Percentiles rank a stretch among this genome's conserved stretches.
Conservation (phyloP, 306 rosid species). For the Acacia acuminata region DNA sequence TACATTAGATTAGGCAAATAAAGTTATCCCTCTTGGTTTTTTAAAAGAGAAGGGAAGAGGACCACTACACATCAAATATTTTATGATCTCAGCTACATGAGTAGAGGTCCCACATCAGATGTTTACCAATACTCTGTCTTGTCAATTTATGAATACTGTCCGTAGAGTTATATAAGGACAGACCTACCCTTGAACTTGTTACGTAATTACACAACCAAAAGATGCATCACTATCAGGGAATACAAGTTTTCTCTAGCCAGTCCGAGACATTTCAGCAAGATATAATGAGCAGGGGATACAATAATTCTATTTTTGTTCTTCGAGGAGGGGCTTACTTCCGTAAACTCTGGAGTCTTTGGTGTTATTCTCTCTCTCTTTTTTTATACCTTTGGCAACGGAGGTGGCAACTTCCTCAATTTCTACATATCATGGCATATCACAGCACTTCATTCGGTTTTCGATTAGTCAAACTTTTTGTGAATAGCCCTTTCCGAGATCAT, state of each 20-base stretch:
- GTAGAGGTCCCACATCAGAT: constrained; percentile 1
- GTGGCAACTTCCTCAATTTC: too few relatives aligned
- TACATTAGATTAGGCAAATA: not conserved
- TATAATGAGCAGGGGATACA: not conserved
- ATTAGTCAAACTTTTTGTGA: too few relatives aligned
- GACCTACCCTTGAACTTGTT: constrained; percentile 8
- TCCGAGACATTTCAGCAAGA: not conserved
- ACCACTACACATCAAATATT: not conserved
- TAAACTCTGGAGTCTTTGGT: not conserved
- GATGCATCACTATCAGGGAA: constrained; percentile 3
- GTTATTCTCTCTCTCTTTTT: not conserved
- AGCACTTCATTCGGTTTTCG: too few relatives aligned
- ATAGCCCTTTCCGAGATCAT: too few relatives aligned
- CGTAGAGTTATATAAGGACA: not conserved
- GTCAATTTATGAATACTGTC: constrained; percentile 11
- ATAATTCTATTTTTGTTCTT: not conserved
- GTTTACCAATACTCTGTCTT: not conserved
- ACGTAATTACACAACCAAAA: constrained; percentile 20
- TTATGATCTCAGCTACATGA: not conserved
- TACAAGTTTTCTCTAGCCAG: not conserved
- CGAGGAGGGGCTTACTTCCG: not conserved
- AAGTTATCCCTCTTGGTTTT: not conserved
- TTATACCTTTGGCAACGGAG: too few relatives aligned
- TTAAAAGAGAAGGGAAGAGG: not conserved
- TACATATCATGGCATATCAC: too few relatives aligned